Percentiles rank a stretch among this genome's conserved stretches.
Conservation (phyloP, 2,329 filamentous ascomycete species). For the Colletotrichum graminicola region DNA sequence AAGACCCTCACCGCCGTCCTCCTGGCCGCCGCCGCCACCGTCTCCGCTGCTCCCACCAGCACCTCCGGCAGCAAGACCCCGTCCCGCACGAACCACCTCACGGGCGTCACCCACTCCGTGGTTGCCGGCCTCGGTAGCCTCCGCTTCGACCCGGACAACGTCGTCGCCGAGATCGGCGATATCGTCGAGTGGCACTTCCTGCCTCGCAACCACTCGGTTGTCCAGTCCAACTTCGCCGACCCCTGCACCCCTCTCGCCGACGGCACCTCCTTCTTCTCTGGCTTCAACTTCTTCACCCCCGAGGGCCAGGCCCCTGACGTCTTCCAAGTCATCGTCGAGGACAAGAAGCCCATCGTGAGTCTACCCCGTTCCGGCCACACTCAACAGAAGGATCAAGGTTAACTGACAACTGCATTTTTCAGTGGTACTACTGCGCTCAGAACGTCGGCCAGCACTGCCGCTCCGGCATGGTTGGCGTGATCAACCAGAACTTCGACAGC, state of each 20-base stretch:
- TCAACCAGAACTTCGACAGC: slow-evolving; percentile 61
- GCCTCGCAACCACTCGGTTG: slow-evolving; percentile 64
- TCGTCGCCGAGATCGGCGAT: slow-evolving; percentile 63
- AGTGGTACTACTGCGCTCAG: slow-evolving; percentile 57
- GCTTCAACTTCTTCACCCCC: slow-evolving; percentile 57
- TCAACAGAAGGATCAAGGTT: too few relatives aligned
- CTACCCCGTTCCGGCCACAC: slow-evolving; percentile 56
- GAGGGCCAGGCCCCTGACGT: slow-evolving; percentile 54
- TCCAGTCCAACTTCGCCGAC: slow-evolving; percentile 56
- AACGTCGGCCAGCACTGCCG: slow-evolving; percentile 58
- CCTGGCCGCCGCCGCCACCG: slow-evolving; percentile 45
- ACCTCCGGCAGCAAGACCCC: slow-evolving; percentile 48
- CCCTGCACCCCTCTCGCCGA: slow-evolving; percentile 57
- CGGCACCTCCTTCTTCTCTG: slow-evolving; percentile 58
- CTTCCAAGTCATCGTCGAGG: slow-evolving; percentile 59
- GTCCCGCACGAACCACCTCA: slow-evolving; percentile 52
- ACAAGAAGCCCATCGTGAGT: slow-evolving; percentile 56
- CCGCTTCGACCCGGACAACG: slow-evolving; percentile 62
- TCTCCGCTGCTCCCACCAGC: slow-evolving; percentile 49
- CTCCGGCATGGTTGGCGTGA: slow-evolving; percentile 61
- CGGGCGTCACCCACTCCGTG: slow-evolving; percentile 59
- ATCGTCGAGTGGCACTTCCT: slow-evolving; percentile 68
- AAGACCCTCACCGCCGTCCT: slow-evolving; percentile 48
- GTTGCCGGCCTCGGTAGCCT: slow-evolving; percentile 61
- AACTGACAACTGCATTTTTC: not conserved